Evolutionary conservation across 805 yeast genomes (phyloP).

Genomic region (Candida ascalaphidarum): DNA sequence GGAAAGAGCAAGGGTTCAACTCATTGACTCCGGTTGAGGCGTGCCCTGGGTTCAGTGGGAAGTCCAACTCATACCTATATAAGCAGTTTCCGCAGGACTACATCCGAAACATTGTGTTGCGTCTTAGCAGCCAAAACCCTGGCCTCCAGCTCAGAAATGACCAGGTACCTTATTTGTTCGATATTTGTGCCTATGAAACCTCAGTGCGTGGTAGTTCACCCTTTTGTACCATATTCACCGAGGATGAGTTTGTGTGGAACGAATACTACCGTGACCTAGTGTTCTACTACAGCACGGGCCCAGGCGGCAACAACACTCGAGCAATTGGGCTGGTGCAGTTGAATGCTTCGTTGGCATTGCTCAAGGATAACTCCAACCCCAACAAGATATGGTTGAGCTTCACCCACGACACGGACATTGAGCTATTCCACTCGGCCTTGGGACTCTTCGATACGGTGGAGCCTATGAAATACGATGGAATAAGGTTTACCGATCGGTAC

Average conservation of each 20-base stretch:
- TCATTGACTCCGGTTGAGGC: conserved; percentile 47
- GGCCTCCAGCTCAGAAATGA: conserved; percentile 41
- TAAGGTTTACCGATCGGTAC: conserved; percentile 41
- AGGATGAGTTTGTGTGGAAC: conserved; percentile 54
- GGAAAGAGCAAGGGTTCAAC: conserved; percentile 43
- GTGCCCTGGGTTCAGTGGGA: conserved; percentile 30
- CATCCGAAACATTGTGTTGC: conserved; percentile 43
- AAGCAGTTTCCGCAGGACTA: conserved; percentile 30
- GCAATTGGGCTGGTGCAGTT: conserved; percentile 53
- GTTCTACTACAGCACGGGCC: conserved; percentile 55
- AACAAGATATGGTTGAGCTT: conserved; percentile 60
- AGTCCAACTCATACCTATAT: conserved; percentile 16
- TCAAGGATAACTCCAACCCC: conserved; percentile 32
- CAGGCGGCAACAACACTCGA: conserved; percentile 50
- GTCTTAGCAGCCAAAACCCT: conserved; percentile 49
- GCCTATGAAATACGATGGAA: conserved; percentile 36
- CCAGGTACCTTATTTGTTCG: conserved; percentile 48
- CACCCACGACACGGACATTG: conserved; percentile 66
- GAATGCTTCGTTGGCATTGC: conserved; percentile 40
- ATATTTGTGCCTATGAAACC: conserved; percentile 68
- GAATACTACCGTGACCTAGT: conserved; percentile 53
- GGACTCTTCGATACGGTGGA: conserved; percentile 42
- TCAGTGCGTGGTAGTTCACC: conserved; percentile 61
- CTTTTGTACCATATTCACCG: conserved; percentile 61
- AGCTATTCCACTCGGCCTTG: conserved; percentile 54